Base-by-base conservation (phyloP, 495 filamentous ascomycete genomes). In the Sabuloglossum arenarium region DNA sequence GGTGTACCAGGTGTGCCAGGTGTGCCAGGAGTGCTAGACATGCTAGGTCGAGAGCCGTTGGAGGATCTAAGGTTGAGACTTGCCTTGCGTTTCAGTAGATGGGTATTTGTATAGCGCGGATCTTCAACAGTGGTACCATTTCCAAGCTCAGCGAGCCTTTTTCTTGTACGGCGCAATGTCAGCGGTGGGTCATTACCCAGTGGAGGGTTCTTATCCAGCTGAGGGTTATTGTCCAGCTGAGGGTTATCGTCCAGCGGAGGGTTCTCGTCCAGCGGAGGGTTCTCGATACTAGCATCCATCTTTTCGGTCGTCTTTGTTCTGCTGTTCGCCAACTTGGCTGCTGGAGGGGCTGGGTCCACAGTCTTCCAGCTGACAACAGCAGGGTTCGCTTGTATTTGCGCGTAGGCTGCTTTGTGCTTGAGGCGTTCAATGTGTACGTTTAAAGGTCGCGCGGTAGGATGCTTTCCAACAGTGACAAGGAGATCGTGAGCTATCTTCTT, bases 291-390 rank as follows among this genome's bases (percentile, higher is more conserved):
- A 47, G 62, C 64, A 49, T 68, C 66, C 0, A 54, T 61, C 52
- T 64, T 63, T 1, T 61, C 61, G 8, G 16, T 62, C n/a, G 23
- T 16, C 31, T 27, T 10, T 56, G n/a, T 55, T 58, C 16, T 52
- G 24, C 16, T 25, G 25, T 32, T 45, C 1, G 24, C 19, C 9
- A 30, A 19, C 24, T 55, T 45, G 24, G 51, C 51, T 11, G 61
- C 59, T 12, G 66, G 64, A 19, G 61, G 58, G 8, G 61, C 61
- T 5, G 78, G 76, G 63, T 86, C 82, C 1, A 86, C 69, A 16
- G 82, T 50, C 64, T 85, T 82, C 83, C 83, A 87, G 30, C 73
- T 66, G 24, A 87, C 68, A 0, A 79, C 84, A n/a, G 64, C 64
- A 12, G 86, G 61, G 63, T 87, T 80, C 9, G 70, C 67, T 12